Evolutionary conservation across 2,329 filamentous ascomycete genomes (phyloP), one percentile per base, ranked within the genome.

Genomic region (Colletotrichum falcatum): DNA sequence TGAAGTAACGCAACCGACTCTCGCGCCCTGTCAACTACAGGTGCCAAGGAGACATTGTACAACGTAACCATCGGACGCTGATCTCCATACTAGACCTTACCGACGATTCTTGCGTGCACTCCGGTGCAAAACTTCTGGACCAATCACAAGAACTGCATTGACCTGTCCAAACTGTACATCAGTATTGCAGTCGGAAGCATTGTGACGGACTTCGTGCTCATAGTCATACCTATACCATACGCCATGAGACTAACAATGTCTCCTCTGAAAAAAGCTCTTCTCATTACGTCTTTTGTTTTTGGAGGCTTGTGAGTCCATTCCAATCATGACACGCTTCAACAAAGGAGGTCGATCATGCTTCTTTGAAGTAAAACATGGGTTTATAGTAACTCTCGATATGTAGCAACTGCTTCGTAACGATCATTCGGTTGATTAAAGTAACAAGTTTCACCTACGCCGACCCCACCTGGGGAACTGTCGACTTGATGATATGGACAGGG

Each of bases 391-490:
- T 0, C 1, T 6, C 11, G 12, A 23, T 1, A 26, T n/a, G 16
- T 42, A 71, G 68, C 20, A 71, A 71, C 20, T 71, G 68, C 20
- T 71, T 71, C n/a, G 54, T 71, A 5, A 71, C 68, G 4, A 68
- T 68, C 11, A 63, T 68, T 30, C 64, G 68, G 11, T 23, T 71
- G 5, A 46, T 71, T 18, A 71, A 71, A 33, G 68, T 71, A 3
- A 39, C 49, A 16, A 55, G 28, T 16, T 71, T 68, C n/a, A 59
- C 59, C 18, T 71, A 62, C n/a, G 39, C 23, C 16, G 68, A 71
- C 23, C 68, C 68, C 9, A 71, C 68, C 3, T 71, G 68, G 68
- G 68, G 68, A 16, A 68, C 68, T 2, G 68, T 71, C 11, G 68
- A 71, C 11, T 28, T 71, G 20, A 71, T 71, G 58, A 71, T 71